Percentiles rank a stretch among this genome's conserved stretches.
Conservation (phyloP, 495 filamentous ascomycete genomes). For the Penicillium paradoxum region DNA sequence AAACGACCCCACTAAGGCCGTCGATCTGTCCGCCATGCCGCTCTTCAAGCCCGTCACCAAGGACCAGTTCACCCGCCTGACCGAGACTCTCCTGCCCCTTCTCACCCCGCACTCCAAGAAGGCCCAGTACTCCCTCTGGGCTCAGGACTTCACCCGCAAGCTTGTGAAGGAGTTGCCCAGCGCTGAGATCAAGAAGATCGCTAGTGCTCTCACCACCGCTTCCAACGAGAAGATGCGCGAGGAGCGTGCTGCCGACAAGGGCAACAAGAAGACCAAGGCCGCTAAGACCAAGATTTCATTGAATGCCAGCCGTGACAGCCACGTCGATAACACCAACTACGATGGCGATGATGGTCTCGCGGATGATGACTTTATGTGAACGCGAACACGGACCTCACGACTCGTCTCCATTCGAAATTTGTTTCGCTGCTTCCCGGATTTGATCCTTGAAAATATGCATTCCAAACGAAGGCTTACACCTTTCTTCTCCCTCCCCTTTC, state of each 20-base stretch:
- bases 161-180: conserved; percentile 82
- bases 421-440: conserved; percentile 10
- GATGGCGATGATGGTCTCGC: conserved; percentile 76
- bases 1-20: conserved; percentile 65
- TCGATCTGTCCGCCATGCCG: conserved; percentile 73
- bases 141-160: conserved; percentile 85
- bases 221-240: conserved; percentile 99
- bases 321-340: conserved; percentile 67
- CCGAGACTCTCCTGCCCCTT: conserved; percentile 70
- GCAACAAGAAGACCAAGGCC: conserved; percentile 92
- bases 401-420: conserved; percentile 10
- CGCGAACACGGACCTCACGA: conserved; percentile 10
- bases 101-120: conserved; percentile 73
- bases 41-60: conserved; percentile 89
- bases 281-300: conserved; percentile 89
- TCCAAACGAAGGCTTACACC: neutral
- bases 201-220: conserved; percentile 74
- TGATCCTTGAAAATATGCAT: conserved; percentile 15
- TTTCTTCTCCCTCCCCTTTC: neutral
- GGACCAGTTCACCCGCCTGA: conserved; percentile 71
- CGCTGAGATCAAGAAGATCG: conserved; percentile 91
- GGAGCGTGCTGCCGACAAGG: conserved; percentile 92
- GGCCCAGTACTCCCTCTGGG: conserved; percentile 80
- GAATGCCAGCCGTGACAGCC: conserved; percentile 61
- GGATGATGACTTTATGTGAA: conserved; percentile 67